Evolutionary conservation across 2,329 filamentous ascomycete species (phyloP).

Genomic region (Annulohypoxylon truncatum): DNA sequence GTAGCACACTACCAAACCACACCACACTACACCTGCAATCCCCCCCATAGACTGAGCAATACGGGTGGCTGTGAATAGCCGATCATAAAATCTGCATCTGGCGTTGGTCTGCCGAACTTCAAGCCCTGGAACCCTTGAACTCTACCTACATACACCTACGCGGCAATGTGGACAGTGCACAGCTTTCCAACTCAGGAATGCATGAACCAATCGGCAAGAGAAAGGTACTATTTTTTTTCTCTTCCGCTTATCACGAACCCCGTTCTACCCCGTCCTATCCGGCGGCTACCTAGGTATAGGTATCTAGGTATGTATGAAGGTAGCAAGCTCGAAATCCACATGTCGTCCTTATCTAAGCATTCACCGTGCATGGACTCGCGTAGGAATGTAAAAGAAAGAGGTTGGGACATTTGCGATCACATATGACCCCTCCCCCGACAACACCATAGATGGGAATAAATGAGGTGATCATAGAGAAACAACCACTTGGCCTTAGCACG

Average conservation of each 20-base stretch:
- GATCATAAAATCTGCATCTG: constrained; percentile 34
- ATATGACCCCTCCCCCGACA: constrained; percentile 23
- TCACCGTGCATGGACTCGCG: constrained; percentile 11
- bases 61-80: constrained; percentile 41
- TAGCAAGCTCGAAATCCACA: background rate
- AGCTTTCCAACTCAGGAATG: constrained; percentile 4
- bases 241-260: constrained; percentile 9
- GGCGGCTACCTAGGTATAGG: background rate
- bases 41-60: too few relatives aligned
- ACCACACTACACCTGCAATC: constrained; percentile 23
- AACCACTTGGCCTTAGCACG: constrained; percentile 21
- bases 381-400: constrained; percentile 28
- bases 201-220: constrained; percentile 21
- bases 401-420: constrained; percentile 21
- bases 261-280: constrained; percentile 13
- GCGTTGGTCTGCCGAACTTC: constrained; percentile 35
- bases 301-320: background rate
- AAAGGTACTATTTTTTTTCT: background rate
- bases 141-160: constrained; percentile 5
- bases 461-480: constrained; percentile 27
- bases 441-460: constrained; percentile 19
- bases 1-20: constrained; percentile 19
- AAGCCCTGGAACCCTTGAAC: background rate
- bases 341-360: constrained; percentile 5
- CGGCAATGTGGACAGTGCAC: constrained; percentile 24